These are phyloP conservation scores for Ensete ventricosum DNA, from an alignment of 176 grass and related monocot species.

Conservation along the genomic window DNA sequence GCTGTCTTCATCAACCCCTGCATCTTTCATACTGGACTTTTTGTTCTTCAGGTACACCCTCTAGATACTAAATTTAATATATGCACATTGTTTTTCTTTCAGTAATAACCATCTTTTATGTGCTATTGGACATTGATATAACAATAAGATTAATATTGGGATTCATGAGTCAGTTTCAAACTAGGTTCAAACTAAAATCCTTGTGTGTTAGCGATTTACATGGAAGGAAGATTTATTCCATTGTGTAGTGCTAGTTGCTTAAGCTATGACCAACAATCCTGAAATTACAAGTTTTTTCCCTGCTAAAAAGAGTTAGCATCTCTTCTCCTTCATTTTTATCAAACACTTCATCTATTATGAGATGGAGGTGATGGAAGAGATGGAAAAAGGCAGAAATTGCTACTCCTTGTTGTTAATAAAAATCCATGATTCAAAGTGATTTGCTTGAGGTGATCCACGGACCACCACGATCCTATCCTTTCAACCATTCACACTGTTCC, in stretches of 20 bases:
- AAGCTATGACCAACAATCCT: background rate
- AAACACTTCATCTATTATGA: too few relatives aligned
- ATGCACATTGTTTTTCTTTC: background rate
- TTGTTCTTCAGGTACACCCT: constrained; percentile 71
- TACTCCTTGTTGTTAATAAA: too few relatives aligned
- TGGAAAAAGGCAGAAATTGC: too few relatives aligned
- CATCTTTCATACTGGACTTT: constrained; percentile 96
- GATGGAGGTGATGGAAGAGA: too few relatives aligned
- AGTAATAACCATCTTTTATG: background rate
- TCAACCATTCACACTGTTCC: too few relatives aligned
- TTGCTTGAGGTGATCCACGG: too few relatives aligned
- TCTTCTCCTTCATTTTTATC: too few relatives aligned
- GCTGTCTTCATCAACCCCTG: constrained; percentile 98
- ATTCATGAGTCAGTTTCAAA: background rate
- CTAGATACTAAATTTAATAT: background rate
- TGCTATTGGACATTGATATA: background rate
- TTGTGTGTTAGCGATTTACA: background rate
- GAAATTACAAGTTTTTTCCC: background rate
- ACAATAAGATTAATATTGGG: background rate
- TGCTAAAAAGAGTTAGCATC: background rate
- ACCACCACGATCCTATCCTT: too few relatives aligned
- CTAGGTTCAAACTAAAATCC: background rate
- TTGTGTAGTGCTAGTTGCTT: background rate
- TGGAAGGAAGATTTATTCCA: background rate
- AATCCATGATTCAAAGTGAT: too few relatives aligned